Evolutionary conservation across 78 protist genomes (phyloP), one percentile per base, ranked within the genome.

Genomic region (Tieghemostelium lacteum): DNA sequence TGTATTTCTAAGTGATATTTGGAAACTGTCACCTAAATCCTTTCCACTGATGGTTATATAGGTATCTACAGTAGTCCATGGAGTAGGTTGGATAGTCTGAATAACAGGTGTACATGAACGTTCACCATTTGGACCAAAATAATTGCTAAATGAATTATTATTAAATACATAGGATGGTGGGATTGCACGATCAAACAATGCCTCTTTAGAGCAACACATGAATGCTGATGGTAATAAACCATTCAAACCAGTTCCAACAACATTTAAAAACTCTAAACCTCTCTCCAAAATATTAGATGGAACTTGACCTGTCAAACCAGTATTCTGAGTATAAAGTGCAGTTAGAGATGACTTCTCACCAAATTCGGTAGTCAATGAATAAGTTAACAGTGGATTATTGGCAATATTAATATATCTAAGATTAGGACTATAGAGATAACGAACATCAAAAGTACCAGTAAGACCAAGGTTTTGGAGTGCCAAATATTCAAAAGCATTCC

Each of bases 11-110:
- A 29, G 37, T 8, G 49, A 49, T 5, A 24, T 70, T 42, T 40
- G 75, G 54, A 49, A 49, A n/a, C 61, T 36, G 24, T 70, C 75
- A 70, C 75, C 75, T 2, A 72, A 72, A 36, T 72, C 50, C 64
- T 72, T 29, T 6, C 78, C 78, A 7, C 19, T 55, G 20, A 72
- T 55, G 1, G 64, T 55, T 17, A 72, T 31, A 14, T 31, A 5
- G 24, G 66, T 55, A 7, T 26, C 6, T 40, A 54, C 55, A 3
- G 67, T 22, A 20, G 40, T 52, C 12, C 49, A 10, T 52, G 78
- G 78, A 16, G 10, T 34, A 2, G 78, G 73, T 19, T 12, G 3
- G n/a, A 72, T 50, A 2, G 42, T 7, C 1, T 4, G 26, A 26
- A 72, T 55, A 1, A 3, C 1, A 2, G 64, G 50, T 5, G 10